Conservation (phyloP, 768 basidiomycete genomes). For the Inosperma sp. region DNA sequence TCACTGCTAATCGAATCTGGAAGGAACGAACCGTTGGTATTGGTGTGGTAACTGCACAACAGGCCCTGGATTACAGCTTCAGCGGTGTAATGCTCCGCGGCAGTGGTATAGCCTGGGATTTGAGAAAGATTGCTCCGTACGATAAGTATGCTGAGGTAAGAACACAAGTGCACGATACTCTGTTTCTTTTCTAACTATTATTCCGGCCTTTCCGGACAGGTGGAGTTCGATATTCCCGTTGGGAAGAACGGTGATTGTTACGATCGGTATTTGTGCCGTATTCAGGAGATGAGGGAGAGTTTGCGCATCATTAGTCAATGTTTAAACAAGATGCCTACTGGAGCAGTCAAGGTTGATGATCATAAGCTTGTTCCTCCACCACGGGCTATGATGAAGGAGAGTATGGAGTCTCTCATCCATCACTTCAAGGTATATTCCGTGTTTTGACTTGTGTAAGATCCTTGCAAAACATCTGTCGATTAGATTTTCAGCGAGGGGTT, state of each 20-base stretch:
- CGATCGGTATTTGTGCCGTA: slow-evolving; percentile 94
- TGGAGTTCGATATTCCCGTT: slow-evolving; percentile 96
- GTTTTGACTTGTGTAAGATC: not conserved
- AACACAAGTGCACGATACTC: not conserved
- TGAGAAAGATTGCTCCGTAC: slow-evolving; percentile 88
- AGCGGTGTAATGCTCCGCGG: slow-evolving; percentile 97
- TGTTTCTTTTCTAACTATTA: not conserved
- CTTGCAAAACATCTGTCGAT: not conserved
- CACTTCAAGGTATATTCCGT: slow-evolving; percentile 77
- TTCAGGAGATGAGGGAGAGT: slow-evolving; percentile 97
- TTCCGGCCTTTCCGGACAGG: slow-evolving; percentile 37
- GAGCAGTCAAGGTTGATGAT: slow-evolving; percentile 92
- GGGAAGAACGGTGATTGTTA: slow-evolving; percentile 98
- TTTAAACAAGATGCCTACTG: slow-evolving; percentile 94
- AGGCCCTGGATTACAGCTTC: slow-evolving; percentile 91
- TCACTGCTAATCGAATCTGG: slow-evolving; percentile 98
- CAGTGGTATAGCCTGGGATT: slow-evolving; percentile 91
- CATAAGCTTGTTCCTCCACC: slow-evolving; percentile 97
- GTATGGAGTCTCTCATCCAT: slow-evolving; percentile 96
- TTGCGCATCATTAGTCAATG: slow-evolving; percentile 90
- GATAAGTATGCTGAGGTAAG: slow-evolving; percentile 91
- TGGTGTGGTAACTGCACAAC: slow-evolving; percentile 84
- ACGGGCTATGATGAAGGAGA: slow-evolving; percentile 98
- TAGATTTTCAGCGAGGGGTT: slow-evolving; percentile 96
- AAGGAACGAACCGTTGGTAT: slow-evolving; percentile 90